phyloP scores from a whole-genome alignment of 129 eudicot species.

The Scalesia atractyloides region DNA sequence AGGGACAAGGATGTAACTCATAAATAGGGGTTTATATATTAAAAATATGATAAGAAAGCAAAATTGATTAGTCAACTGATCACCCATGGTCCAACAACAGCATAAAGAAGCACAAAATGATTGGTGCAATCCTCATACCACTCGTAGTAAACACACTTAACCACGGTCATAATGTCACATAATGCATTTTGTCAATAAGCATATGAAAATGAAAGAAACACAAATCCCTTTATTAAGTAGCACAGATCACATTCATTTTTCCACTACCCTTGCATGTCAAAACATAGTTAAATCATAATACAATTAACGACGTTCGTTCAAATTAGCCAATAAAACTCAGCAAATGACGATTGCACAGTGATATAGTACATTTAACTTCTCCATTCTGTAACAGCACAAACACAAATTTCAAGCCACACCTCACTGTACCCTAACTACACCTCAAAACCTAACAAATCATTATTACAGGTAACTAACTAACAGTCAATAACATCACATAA shows the following conservation, averaged over 20 bases:
- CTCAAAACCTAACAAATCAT: constrained; percentile 9
- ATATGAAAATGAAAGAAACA: neutral
- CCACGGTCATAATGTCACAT: neutral
- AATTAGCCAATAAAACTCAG: neutral
- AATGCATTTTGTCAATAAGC: constrained; percentile 7
- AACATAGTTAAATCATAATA: neutral
- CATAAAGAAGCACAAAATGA: neutral
- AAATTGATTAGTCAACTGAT: neutral
- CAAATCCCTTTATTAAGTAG: neutral
- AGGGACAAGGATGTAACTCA: neutral
- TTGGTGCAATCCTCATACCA: neutral
- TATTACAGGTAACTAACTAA: neutral
- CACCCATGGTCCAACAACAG: neutral
- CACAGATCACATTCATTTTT: neutral
- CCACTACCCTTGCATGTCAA: neutral
- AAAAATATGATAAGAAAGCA: neutral
- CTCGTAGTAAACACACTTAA: neutral
- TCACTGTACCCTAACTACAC: neutral
- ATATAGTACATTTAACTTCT: neutral
- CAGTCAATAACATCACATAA: neutral
- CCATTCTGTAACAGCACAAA: neutral
- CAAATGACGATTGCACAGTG: neutral
- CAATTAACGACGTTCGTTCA: neutral
- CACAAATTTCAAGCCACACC: constrained; percentile 7
- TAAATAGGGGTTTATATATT: neutral